Evolutionary conservation across 2,329 filamentous ascomycete species (phyloP), one percentile per base, ranked within the genome.

Genomic region (Talaromyces funiculosus): DNA sequence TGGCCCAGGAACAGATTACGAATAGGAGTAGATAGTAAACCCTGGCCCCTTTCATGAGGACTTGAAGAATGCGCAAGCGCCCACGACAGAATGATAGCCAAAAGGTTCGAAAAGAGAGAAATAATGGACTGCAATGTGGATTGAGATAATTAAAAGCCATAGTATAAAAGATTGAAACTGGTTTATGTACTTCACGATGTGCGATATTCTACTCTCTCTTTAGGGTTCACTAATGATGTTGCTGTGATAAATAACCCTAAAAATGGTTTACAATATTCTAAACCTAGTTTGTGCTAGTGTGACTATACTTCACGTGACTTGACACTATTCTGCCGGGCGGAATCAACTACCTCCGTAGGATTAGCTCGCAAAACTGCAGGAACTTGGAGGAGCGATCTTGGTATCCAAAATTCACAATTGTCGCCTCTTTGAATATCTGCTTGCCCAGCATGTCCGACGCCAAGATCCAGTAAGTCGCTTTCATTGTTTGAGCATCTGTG

Each of bases 391-490:
- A 37, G 5, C 37, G 14, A 45, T 58, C 22, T 26, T 16, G 47
- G 22, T 47, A 60, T 20, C 26, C 31, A 54, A 9, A 20, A 35
- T 24, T 20, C 3, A 3, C n/a, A 51, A 6, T 37, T 53, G 35
- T 18, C 35, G 40, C 43, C 16, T 49, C 20, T 67, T 64, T 65
- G 12, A 33, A 33, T 45, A 45, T 12, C 61, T 62, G 57, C 63
- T 60, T 51, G 22, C 61, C 31, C 58, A 79, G 67, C 69, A 88
- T 88, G 85, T 81, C 86, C 68, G 85, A 88, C 75, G 76, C 84
- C 51, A 90, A 90, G 80, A 89, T 90, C 61, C 86, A 90, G 88
- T 90, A 77, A 67, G 84, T 74, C 60, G 61, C 62, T 43, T 58
- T 42, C 16, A 20, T 35, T 58, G 42, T 55, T 45, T 59, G 59